Evolutionary conservation across 306 rosid genomes (phyloP), one percentile per base, ranked within the genome.

Genomic region (Herpetospermum pedunculosum): DNA sequence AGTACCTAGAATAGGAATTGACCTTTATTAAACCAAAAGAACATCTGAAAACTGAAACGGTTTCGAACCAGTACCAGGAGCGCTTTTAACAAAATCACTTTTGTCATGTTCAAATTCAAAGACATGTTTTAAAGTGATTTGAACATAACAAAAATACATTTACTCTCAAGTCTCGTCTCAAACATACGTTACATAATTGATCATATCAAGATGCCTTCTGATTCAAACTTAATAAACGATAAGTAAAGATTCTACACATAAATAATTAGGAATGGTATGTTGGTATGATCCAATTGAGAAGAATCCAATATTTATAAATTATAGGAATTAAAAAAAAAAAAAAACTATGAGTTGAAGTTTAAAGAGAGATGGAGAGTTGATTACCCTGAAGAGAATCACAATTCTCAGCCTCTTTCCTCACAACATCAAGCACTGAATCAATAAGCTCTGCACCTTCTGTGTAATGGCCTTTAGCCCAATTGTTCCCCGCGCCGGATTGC

Each of bases 351-450:
- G 34, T 54, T 54, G 1, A 54, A 54, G 3, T 18, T 54, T 11
- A 54, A 54, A 59, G 0, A 59, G 40, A 59, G 68, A 60, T 28
- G 64, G 38, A 58, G 35, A 58, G 64, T 60, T 32, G 16, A 1
- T 64, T 82, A 83, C 86, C 86, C 77, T 83, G 84, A 78, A 83
- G 72, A 67, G 81, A 83, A 29, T 80, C 83, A 77, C 81, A 74
- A 5, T 26, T 83, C 84, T 83, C 84, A 12, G 77, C 80, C 74
- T 80, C 86, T 41, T 83, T 83, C 78, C 86, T 83, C 21, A 83
- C 96, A 64, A 64, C 71, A 64, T 64, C 71, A 35, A 64, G 71
- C 16, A 64, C 71, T 64, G 71, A 64, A 64, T 64, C 71, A 64
- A 64, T 64, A 4, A 64, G 71, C 30, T 64, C 71, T 37, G 71